Conservation (phyloP, 2,329 filamentous ascomycete genomes). For the Stagonosporopsis chrysanthemi region DNA sequence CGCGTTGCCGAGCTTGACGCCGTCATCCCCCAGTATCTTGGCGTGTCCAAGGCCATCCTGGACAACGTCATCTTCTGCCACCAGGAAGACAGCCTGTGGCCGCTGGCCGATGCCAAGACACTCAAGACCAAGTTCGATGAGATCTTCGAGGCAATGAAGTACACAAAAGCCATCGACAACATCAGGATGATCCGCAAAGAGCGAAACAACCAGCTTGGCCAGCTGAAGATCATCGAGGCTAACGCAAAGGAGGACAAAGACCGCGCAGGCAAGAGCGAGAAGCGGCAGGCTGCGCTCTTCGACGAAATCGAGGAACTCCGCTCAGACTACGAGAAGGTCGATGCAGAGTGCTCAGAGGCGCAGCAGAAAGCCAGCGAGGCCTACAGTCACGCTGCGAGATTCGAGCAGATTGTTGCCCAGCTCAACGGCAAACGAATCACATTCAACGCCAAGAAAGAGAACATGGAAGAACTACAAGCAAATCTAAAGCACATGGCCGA, state of each 20-base stretch:
- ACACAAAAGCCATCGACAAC: slow-evolving; percentile 96
- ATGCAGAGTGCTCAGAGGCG: slow-evolving; percentile 45
- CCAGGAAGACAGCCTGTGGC: slow-evolving; percentile 97
- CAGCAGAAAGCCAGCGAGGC: slow-evolving; percentile 67
- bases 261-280: slow-evolving; percentile 70
- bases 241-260: slow-evolving; percentile 86
- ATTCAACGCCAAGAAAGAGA: slow-evolving; percentile 72
- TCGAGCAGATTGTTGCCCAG: slow-evolving; percentile 75
- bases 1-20: slow-evolving; percentile 82
- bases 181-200: slow-evolving; percentile 87
- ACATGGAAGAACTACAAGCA: slow-evolving; percentile 71
- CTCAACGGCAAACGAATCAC: slow-evolving; percentile 80
- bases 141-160: slow-evolving; percentile 96
- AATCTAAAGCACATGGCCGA: slow-evolving; percentile 81
- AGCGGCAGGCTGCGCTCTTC: slow-evolving; percentile 66
- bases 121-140: slow-evolving; percentile 96
- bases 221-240: slow-evolving; percentile 76
- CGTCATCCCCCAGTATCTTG: slow-evolving; percentile 83
- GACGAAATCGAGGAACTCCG: slow-evolving; percentile 66
- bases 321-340: slow-evolving; percentile 36
- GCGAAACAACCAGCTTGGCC: slow-evolving; percentile 76
- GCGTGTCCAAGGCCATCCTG: slow-evolving; percentile 87
- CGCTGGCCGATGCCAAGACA: slow-evolving; percentile 83
- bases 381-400: slow-evolving; percentile 75
- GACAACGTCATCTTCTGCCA: slow-evolving; percentile 98